Base-by-base conservation (phyloP, 352 stramenopile species). In the Phytophthora palmivora region DNA sequence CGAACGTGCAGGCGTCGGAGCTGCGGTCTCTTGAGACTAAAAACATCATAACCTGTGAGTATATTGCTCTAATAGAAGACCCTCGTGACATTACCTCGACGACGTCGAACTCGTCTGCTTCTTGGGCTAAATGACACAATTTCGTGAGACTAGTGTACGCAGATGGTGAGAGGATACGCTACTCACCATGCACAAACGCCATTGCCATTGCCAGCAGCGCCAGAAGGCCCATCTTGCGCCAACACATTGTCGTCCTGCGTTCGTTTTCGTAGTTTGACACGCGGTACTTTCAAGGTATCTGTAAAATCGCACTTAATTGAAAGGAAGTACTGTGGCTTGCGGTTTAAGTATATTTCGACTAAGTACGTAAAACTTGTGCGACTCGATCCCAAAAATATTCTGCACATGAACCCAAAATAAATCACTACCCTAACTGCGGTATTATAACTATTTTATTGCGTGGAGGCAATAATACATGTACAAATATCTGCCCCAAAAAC, bases 21-120 rank as follows among this genome's bases (percentile, higher is more conserved):
- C 43, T 6, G 37, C 33, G 10, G 48, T 24, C 9, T 68, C 58
- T 42, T 83, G 33, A 9, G 24, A 0, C 44, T 59, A 48, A 8
- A 46, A 9, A 61, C 10, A 57, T 3, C 39, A 4, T 9, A 22
- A 15, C 11, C 38, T 16, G 24, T 62, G 19, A 43, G 43, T 19
- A 30, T 6, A 36, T 32, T 26, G 3, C 10, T 6, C 19, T 19
- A 57, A 39, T 51, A 42, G 6, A 58, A 41, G 6, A 24, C 18
- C 7, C 18, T 39, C 11, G 5, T 18, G 6, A 5, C 12, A 46
- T 22, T 54, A 73, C 55, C 50, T 83, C 72, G 8, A 59, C 54
- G 15, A 65, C 55, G 44, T 87, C 77, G 32, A 87, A 87, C 49
- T 87, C 77, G 55, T 87, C 77, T 28, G 30, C 44, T 56, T 79